Base-by-base conservation (phyloP, 257 asterid genomes). In the Forsythia suspensa region DNA sequence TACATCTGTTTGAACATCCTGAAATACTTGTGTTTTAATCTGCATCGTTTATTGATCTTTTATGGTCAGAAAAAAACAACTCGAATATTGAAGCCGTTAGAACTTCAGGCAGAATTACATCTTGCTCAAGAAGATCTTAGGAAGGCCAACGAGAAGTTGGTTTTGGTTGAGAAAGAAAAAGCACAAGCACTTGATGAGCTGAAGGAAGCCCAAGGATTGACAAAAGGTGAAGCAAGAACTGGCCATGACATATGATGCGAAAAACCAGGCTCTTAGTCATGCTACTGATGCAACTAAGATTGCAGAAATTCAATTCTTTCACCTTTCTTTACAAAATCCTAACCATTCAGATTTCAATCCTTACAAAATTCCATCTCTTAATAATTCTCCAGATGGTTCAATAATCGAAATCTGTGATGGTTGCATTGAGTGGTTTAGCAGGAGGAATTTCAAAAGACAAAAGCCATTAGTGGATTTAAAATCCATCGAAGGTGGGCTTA, bases 121-220 rank as follows among this genome's bases (percentile, higher is more conserved):
- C 80, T 78, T 84, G 96, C 88, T 73, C 97, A 88, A 81, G 98
- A 93, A 81, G 98, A 92, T 71, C 96, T 96, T 80, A 92, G 84
- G 85, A 91, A 91, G 82, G 91, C 97, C 44, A 88, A 91, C 84
- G 97, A 94, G 85, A 91, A 86, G 80, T 79, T 96, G 85, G 87
- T 72, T 73, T 61, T 72, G 79, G 82, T 88, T 48, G 97, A 91
- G 91, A 95, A 89, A 78, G 99, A 95, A 81, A 93, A 91, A 79
- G 73, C 52, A 21, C 82, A 82, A 74, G 89, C 84, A 66, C 84
- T 88, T 84, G 90, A 86, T 24, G 85, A 88, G 46, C 67, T 88
- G 63, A 79, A 82, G 68, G 88, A 84, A 70, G 85, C 79, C 71
- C 84, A 79, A 79, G 80, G 70, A 74, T 73, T 74, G 75, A 82